Base-by-base conservation (phyloP, 305 asterid genomes). In the Plantago coronopus region DNA sequence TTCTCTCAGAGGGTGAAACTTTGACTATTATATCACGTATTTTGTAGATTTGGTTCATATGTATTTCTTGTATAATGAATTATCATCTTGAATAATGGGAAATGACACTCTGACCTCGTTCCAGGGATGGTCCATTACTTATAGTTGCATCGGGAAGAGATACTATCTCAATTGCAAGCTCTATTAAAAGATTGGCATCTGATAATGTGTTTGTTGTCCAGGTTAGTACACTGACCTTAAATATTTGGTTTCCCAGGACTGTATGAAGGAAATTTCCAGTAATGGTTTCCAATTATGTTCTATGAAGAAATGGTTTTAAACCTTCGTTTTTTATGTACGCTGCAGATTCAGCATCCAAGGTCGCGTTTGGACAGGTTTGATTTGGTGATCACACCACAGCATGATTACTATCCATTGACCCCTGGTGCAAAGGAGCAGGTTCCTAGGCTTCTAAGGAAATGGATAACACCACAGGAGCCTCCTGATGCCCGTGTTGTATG, bases 71-170 rank as follows among this genome's bases (percentile, higher is more conserved):
- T 70, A 57, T 34, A 23, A 18, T 63, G 50, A 50, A 61, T 69
- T 29, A 48, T 65, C 45, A 34, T 55, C 62, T 49, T 58, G 62
- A 61, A 56, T n/a, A 50, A 49, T 56, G 61, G 51, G 54, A 53
- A 50, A 67, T 66, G 44, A 61, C 63, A n/a, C 40, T 61, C 70
- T 71, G 15, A 10, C 48, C 22, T 14, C 23, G 71, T 76, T 66
- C 25, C 84, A 94, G 99, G 95, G 95, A 87, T 76, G 99, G 99
- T 43, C 99, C 99, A 47, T 76, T 94, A 61, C 89, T 94, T 59
- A 93, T 94, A 78, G 90, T 89, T 78, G 99, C 95, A 78, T 87
- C 89, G 62, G 99, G 99, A 62, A 85, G 97, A 81, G 99, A 94
- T 74, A 94, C 99, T 31, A 82, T 87, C 70, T 85, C 99, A 63